These are phyloP conservation scores for Halophytophthora batemanensis DNA, from an alignment of 352 stramenopile species.

Conservation along the genomic window DNA sequence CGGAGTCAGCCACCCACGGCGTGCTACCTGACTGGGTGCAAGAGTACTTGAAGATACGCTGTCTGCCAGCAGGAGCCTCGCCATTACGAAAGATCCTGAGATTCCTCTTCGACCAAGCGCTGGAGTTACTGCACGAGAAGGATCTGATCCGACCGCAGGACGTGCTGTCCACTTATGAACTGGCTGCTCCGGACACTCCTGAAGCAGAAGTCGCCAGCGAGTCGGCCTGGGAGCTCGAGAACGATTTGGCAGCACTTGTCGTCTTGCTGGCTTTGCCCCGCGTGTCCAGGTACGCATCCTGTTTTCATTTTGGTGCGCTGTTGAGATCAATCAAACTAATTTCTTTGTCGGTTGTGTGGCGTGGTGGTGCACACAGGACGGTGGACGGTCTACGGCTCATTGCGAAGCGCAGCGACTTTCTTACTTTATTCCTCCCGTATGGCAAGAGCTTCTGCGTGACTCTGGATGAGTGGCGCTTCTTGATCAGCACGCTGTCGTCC, in stretches of 20 bases:
- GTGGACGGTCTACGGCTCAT: constrained; percentile 66
- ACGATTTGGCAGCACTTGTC: constrained; percentile 61
- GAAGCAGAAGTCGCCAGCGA: constrained; percentile 1
- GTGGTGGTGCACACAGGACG: constrained; percentile 22
- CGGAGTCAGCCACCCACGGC: constrained; percentile 9
- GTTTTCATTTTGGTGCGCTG: not conserved
- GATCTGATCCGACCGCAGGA: constrained; percentile 37
- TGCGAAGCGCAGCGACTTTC: constrained; percentile 37
- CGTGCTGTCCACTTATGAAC: constrained; percentile 33
- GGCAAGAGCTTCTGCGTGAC: constrained; percentile 64
- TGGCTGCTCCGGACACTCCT: constrained; percentile 1
- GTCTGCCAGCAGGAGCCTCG: constrained; percentile 20
- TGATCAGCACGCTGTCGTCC: constrained; percentile 62
- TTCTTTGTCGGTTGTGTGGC: constrained; percentile 1
- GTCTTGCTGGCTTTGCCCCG: constrained; percentile 60
- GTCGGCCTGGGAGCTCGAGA: constrained; percentile 34
- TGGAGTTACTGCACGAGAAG: constrained; percentile 54
- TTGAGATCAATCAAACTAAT: not conserved
- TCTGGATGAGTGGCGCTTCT: constrained; percentile 71
- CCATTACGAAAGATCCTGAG: constrained; percentile 21
- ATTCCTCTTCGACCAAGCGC: constrained; percentile 41
- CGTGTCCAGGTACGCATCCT: constrained; percentile 41
- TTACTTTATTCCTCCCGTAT: constrained; percentile 73
- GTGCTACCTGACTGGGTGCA: constrained; percentile 49
- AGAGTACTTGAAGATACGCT: constrained; percentile 45